Conservation (phyloP, 2,329 filamentous ascomycete genomes). For the Chaetothyriales sp. region DNA sequence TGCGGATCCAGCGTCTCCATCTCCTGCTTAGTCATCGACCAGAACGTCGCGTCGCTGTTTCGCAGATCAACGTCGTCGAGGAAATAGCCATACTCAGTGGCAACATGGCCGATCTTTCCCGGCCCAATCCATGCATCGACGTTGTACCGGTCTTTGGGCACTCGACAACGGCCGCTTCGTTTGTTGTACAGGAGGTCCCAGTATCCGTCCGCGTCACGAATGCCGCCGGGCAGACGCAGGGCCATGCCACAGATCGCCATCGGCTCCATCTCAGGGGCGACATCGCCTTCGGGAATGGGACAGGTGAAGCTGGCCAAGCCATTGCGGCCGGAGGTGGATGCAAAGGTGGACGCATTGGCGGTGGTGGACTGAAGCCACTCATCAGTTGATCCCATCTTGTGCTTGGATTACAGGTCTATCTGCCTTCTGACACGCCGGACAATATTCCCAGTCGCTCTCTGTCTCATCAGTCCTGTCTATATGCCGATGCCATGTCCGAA, state of each 20-base stretch:
- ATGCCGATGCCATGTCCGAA: too few relatives aligned
- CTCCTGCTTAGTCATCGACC: conserved; percentile 1
- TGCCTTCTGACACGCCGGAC: too few relatives aligned
- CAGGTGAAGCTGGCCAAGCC: too few relatives aligned
- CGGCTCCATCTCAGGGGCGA: not conserved
- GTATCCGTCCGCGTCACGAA: not conserved
- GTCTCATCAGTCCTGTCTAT: too few relatives aligned
- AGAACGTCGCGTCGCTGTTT: conserved; percentile 5
- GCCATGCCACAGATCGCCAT: conserved; percentile 8
- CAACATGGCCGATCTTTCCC: conserved; percentile 5
- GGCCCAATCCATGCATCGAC: conserved; percentile 4
- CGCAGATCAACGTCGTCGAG: conserved; percentile 2
- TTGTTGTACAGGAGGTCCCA: conserved; percentile 3
- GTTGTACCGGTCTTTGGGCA: conserved; percentile 1
- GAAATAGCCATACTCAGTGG: conserved; percentile 3
- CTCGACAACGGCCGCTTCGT: not conserved
- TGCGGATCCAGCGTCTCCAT: conserved; percentile 4
- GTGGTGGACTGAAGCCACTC: too few relatives aligned
- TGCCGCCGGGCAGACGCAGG: conserved; percentile 4
- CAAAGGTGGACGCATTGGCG: too few relatives aligned
- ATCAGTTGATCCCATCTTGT: too few relatives aligned
- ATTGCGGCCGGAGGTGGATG: too few relatives aligned
- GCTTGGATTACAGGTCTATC: too few relatives aligned
- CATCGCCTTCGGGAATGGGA: too few relatives aligned
- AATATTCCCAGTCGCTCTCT: too few relatives aligned